Conservation (phyloP, 108 stramenopile genomes). For the Hondaea fermentalgiana region DNA sequence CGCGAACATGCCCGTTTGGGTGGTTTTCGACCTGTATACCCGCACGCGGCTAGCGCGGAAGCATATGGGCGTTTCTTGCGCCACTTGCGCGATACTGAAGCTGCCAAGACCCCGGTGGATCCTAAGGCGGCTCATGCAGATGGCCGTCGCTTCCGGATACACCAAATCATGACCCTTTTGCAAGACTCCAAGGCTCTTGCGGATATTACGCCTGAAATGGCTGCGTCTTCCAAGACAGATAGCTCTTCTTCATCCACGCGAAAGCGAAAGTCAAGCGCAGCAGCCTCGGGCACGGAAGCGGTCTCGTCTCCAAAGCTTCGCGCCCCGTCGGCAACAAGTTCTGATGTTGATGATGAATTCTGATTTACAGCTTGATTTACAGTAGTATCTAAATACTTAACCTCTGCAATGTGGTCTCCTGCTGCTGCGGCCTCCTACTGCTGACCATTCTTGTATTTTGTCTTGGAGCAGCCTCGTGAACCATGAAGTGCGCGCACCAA, state of each 20-base stretch:
- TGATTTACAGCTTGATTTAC: not conserved
- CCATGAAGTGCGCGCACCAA: no score
- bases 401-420: not conserved
- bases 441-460: no score
- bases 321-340: not conserved
- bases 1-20: not conserved
- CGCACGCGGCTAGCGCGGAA: not conserved
- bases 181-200: not conserved
- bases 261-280: not conserved
- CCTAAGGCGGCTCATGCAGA: not conserved
- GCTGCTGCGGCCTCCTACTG: not conserved
- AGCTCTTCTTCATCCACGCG: not conserved
- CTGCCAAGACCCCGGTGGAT: not conserved
- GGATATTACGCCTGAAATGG: not conserved
- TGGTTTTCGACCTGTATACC: not conserved
- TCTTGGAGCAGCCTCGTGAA: no score
- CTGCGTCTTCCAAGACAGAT: not conserved
- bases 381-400: not conserved
- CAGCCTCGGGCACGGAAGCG: not conserved
- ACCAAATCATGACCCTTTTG: not conserved
- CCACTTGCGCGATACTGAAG: not conserved
- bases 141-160: not conserved
- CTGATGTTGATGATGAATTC: not conserved
- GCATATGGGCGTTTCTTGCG: not conserved
- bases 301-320: not conserved